phyloP scores from a whole-genome alignment of 176 grass and related monocot genomes.

The Areca catechu region DNA sequence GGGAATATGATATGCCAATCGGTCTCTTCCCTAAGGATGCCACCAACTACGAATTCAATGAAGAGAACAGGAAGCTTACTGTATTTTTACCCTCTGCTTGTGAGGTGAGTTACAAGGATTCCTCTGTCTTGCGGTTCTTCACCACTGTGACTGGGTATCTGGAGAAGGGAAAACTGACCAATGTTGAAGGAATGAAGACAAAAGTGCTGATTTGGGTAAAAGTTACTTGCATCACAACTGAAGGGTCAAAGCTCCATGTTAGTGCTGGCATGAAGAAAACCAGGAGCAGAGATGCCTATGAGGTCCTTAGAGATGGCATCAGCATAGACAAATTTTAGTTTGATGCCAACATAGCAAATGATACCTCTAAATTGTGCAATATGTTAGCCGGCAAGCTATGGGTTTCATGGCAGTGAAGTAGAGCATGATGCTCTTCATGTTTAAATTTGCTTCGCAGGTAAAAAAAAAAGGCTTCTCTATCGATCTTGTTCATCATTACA shows the following conservation, averaged over 20 bases:
- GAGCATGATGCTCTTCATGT: too few species aligned
- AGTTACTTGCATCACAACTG: constrained; percentile 57
- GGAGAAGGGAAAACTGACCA: constrained; percentile 73
- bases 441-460: too few species aligned
- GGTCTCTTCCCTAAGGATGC: constrained; percentile 80
- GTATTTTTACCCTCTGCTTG: constrained; percentile 69
- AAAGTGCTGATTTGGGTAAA: constrained; percentile 85
- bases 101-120: constrained; percentile 89
- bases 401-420: too few species aligned
- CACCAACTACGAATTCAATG: constrained; percentile 93
- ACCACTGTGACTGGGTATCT: constrained; percentile 77
- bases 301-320: constrained; percentile 74
- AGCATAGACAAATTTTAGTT: constrained; percentile 76
- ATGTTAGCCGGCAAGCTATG: too few species aligned
- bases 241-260: constrained; percentile 84
- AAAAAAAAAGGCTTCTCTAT: too few species aligned
- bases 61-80: constrained; percentile 63
- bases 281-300: constrained; percentile 65
- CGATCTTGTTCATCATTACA: too few species aligned
- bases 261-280: constrained; percentile 61
- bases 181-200: constrained; percentile 81
- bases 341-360: too few species aligned
- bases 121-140: constrained; percentile 75
- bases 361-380: too few species aligned
- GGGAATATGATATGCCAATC: constrained; percentile 73